Base-by-base conservation (phyloP, 768 basidiomycete species). In the Rhodotorula toruloides region DNA sequence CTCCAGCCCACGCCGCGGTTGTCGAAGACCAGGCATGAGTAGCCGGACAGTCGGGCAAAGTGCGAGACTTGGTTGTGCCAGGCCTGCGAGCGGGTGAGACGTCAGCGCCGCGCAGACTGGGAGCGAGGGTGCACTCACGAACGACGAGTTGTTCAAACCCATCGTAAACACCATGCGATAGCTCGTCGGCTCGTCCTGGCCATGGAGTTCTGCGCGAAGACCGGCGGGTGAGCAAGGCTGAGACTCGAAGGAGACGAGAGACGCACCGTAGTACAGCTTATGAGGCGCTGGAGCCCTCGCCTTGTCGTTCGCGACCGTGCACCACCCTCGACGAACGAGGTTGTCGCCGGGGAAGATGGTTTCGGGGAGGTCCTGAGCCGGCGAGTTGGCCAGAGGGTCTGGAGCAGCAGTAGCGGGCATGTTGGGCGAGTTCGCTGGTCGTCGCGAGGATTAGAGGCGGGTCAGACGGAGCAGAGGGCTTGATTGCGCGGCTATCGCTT, bases 1-100 rank as follows among this genome's bases (percentile, higher is more conserved):
- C 59, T 63, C 44, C 58, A 55, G 6, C 74, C 74, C 12, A 74
- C 74, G n/a, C 74, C 74, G 31, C 64, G 67, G 40, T 74, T 73
- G 57, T 74, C 74, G 31, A 74, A 57, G 12, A 73, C 74, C 21
- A 74, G 67, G 14, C 54, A 47, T 11, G 60, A 52, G 60, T 69
- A 74, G 11, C 58, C 53, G 0, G 52, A 42, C 10, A 61, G 57
- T 11, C 40, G 27, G 16, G 61, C 58, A n/a, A 73, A 66, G 44
- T 66, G 34, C 12, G 42, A 25, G 46, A 71, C 50, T 39, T 74
- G 73, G 25, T 67, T 31, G 29, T 70, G 65, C 68, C 73, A 74
- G 0, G 68, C 70, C 50, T 60, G 44, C 21, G 11, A 21, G 7
- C 25, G 11, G 21, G 44, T 13, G 34, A 48, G 9, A 10, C 44